Evolutionary conservation across 371 early-diverging fungal genomes (phyloP), one percentile per base, ranked within the genome.

Genomic region (Blyttiomyces sp.): DNA sequence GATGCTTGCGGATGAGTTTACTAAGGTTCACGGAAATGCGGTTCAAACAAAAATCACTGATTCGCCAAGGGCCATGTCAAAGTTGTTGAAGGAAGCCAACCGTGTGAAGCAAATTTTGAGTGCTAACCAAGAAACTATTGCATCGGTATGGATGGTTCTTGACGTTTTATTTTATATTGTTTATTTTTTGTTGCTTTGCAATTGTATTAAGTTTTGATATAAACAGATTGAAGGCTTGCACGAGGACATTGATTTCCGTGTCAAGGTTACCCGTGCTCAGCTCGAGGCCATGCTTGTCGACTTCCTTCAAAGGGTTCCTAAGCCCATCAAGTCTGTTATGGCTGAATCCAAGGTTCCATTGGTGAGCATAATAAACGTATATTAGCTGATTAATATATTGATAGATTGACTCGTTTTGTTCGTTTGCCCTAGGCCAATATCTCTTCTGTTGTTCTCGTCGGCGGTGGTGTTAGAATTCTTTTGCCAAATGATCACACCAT

Each of bases 91-190:
- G 73, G 96, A 96, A 68, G 94, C 97, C 5, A 89, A 83, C 71
- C 84, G 94, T 42, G 91, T 96, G 57, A 98, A 98, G 79, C 90
- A 91, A 57, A 93, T 98, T 62, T 77, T 98, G 53, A 93, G 92
- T 63, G 96, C 93, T 42, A 98, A 98, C 72, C 82, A 80, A 4
- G 93, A 96, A 49, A 88, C 89, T 0, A 72, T 73, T 32, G 88
- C 94, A 33, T 89, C 92, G 19, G 88, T 87, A 74, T 74, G 81
- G 70, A 3, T 16, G 23, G 27, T 26, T 35, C 28, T 11, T 42
- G 36, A 16, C 17, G 7, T 5, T 7, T 31, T 43, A 21, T 28
- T 16, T 21, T 5, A n/a, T n/a, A n/a, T n/a, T n/a, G n/a, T n/a
- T n/a, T n/a, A n/a, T n/a, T n/a, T n/a, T n/a, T n/a, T n/a, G n/a